Percentiles rank a stretch among this genome's conserved stretches.
Conservation (phyloP, 2,329 filamentous ascomycete genomes). For the Fusarium veterinarium region DNA sequence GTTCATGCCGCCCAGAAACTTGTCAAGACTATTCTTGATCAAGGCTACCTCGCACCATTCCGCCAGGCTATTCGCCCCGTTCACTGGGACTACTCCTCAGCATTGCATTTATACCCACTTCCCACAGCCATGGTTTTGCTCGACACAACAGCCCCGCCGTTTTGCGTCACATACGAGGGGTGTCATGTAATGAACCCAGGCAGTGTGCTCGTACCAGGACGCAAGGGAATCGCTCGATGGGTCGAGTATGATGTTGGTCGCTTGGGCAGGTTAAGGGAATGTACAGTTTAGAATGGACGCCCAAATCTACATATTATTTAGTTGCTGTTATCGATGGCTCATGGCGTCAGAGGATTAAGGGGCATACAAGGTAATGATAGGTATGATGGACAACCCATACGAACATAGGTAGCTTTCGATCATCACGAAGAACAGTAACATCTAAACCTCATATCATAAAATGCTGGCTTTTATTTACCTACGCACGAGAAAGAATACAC, state of each 20-base stretch:
- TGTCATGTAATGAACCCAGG: constrained; percentile 97
- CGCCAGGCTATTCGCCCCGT: constrained; percentile 81
- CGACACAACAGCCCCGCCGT: constrained; percentile 83
- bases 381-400: constrained; percentile 14
- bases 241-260: constrained; percentile 83
- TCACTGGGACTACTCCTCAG: constrained; percentile 86
- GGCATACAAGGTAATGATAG: constrained; percentile 23
- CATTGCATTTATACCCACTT: constrained; percentile 86
- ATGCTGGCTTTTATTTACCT: constrained; percentile 6
- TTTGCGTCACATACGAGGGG: constrained; percentile 91
- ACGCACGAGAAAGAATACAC: not conserved
- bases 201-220: constrained; percentile 75
- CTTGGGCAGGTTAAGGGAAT: constrained; percentile 72
- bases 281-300: constrained; percentile 59
- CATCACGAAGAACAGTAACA: not conserved
- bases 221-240: constrained; percentile 80
- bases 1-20: constrained; percentile 76
- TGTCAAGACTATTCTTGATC: constrained; percentile 91
- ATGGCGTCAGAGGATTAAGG: constrained; percentile 12
- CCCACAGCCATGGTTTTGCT: constrained; percentile 86
- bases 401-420: not conserved
- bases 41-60: constrained; percentile 90
- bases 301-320: not conserved
- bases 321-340: not conserved
- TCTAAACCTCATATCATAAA: not conserved